Evolutionary conservation across 768 basidiomycete genomes (phyloP), one percentile per base, ranked within the genome.

Genomic region (Phaeolepiota aurea): DNA sequence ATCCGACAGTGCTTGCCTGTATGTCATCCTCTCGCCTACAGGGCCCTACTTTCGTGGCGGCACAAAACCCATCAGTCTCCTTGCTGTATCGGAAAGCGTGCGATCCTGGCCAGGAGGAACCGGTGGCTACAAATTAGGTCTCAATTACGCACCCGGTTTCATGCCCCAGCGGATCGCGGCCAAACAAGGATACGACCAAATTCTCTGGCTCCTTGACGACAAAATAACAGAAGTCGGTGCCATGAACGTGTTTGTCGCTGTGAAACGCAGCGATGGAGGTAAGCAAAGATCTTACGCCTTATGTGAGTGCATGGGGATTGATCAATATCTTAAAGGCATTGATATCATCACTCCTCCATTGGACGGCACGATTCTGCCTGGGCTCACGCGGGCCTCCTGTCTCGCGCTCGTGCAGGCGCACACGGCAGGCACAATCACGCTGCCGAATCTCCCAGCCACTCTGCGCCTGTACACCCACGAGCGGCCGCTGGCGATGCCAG

Each of bases 301-400:
- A 33, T 23, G 5, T 14, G 5, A 10, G 1, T 25, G 18, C 22
- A 16, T 37, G 15, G 34, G 31, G 21, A 15, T 21, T 19, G 14
- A 22, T 28, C 7, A n/a, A n/a, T 28, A 28, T n/a, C 25, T 28
- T 7, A 5, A 5, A 84, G 83, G 72, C 20, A 48, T 82, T 43
- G 87, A 92, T 46, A 64, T 93, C 41, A 59, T 88, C 42, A 96
- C 92, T 0, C 87, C 91, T 0, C 77, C 86, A 5, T 63, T 93
- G 45, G 87, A 85, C 52, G 89, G 91, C 21, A 84, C 85, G 16
- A 87, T 94, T 49, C 75, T 94, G 1, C 88, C 90, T 2, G 89
- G 91, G n/a, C 74, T 96, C n/a, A 93, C 89, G 0, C 78, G 91
- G 30, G 77, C 76, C 41, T 87, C 86, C 14, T 75, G 79, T 30